Conservation (phyloP, 371 early-diverging fungal species). For the Actinomortierella ambigua region DNA sequence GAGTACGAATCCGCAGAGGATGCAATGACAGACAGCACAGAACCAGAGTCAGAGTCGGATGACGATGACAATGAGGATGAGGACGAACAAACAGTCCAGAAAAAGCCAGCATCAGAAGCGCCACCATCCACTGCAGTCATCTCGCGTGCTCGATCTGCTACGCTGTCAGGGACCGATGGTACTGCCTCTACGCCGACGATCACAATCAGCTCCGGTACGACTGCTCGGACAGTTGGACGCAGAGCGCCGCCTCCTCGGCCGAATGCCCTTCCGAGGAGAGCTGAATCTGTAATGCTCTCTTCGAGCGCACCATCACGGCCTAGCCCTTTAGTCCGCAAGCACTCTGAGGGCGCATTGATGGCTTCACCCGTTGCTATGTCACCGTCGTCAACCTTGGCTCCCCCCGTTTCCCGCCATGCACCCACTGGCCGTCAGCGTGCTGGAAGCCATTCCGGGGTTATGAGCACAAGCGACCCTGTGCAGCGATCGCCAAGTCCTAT, state of each 20-base stretch:
- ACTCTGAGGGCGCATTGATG: slow-evolving; percentile 16
- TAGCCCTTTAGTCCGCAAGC: slow-evolving; percentile 8
- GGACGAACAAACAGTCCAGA: neutral
- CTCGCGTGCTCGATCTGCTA: no score
- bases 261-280: no score
- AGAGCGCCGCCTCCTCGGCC: no score
- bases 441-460: slow-evolving; percentile 26
- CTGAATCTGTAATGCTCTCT: slow-evolving; percentile 3
- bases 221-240: no score
- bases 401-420: slow-evolving; percentile 3
- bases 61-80: slow-evolving; percentile 7
- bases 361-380: neutral
- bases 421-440: slow-evolving; percentile 21
- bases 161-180: no score
- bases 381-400: slow-evolving; percentile 9
- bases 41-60: slow-evolving; percentile 14
- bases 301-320: slow-evolving; percentile 20
- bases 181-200: no score
- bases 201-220: no score
- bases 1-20: slow-evolving; percentile 23
- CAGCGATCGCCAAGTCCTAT: slow-evolving; percentile 17
- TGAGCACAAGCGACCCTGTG: neutral
- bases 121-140: no score
- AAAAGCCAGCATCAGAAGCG: no score
- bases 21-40: slow-evolving; percentile 9